Base-by-base conservation (phyloP, 2,329 filamentous ascomycete genomes). In the Sporothrix variecibatus region DNA sequence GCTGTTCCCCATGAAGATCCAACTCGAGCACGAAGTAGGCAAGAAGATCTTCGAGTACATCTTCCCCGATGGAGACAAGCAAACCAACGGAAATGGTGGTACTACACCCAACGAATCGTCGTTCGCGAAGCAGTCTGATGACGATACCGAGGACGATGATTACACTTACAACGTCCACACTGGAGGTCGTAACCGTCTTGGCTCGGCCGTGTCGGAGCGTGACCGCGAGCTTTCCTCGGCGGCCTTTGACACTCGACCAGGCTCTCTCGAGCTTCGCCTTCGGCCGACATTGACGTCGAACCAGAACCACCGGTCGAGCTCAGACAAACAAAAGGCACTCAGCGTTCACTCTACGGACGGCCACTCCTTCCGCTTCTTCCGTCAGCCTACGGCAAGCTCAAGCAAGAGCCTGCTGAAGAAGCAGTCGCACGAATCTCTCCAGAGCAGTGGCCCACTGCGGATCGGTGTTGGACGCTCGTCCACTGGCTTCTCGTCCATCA, bases 41-140 rank as follows among this genome's bases (percentile, higher is more conserved):
- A 95, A 97, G 84, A 94, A 92, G 78, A 86, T 99, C 1, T 97
- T 99, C 78, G 95, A 98, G 83, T 99, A 99, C 82, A 94, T 99
- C 78, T 99, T 99, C 85, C 97, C 96, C 0, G 91, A 92, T 26
- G 85, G 81, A 34, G 67, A 53, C 71, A 71, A 46, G 12, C 64
- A 68, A n/a, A 64, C 17, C 9, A 34, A 60, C n/a, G 31, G 49
- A 34, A 87, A 87, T 49, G 89, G 90, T 72, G 83, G 85, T 3
- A n/a, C 65, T 20, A 17, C 65, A 3, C 28, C 46, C 12, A 26
- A 67, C 23, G 62, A 51, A 8, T 68, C 65, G 4, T 67, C 62
- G 26, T 38, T 69, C 56, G 28, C 67, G 43, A 69, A 69, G 46
- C 46, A 69, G 67, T 69, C 67, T 43, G 86, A 87, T 62, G 64